These are phyloP conservation scores for Amanita subjunquillea DNA, from an alignment of 768 basidiomycete genomes.

Conservation along the genomic window DNA sequence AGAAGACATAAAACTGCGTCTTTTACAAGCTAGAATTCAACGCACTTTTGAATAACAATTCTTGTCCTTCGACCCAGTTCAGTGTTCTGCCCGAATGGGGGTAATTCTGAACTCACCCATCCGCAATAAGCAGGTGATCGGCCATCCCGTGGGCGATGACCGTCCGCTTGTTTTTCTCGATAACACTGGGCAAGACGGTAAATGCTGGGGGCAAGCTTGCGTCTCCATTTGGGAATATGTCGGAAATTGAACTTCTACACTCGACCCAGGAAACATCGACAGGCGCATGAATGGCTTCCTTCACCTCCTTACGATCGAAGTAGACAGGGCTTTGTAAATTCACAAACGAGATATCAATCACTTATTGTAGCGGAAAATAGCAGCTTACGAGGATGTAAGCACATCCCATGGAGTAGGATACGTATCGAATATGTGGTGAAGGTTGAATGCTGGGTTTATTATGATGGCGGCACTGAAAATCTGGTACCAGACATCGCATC, in stretches of 20 bases:
- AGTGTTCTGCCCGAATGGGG: background rate
- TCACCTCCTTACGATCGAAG: slow-evolving; percentile 61
- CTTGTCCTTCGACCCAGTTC: slow-evolving; percentile 28
- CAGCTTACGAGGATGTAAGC: slow-evolving; percentile 64
- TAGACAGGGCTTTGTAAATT: slow-evolving; percentile 55
- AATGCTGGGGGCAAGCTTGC: slow-evolving; percentile 50
- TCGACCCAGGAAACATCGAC: slow-evolving; percentile 47
- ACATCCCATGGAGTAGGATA: slow-evolving; percentile 72
- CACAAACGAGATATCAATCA: slow-evolving; percentile 27
- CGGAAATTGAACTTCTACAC: slow-evolving; percentile 34
- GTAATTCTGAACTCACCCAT: slow-evolving; percentile 38
- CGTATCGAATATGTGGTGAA: slow-evolving; percentile 71
- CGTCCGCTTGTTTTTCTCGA: slow-evolving; percentile 59
- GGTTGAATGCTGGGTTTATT: slow-evolving; percentile 68
- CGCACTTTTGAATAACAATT: slow-evolving; percentile 58
- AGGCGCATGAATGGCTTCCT: slow-evolving; percentile 64
- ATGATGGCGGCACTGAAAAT: slow-evolving; percentile 56
- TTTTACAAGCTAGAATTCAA: background rate
- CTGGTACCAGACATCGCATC: slow-evolving; percentile 59
- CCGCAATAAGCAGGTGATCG: slow-evolving; percentile 65
- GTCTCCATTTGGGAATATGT: slow-evolving; percentile 58
- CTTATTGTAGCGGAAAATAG: no score
- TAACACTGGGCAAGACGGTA: slow-evolving; percentile 61
- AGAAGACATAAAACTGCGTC: background rate
- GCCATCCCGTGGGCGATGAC: slow-evolving; percentile 67